These are phyloP conservation scores for Populus deltoides DNA, from an alignment of 345 rosid species.

Conservation along the genomic window DNA sequence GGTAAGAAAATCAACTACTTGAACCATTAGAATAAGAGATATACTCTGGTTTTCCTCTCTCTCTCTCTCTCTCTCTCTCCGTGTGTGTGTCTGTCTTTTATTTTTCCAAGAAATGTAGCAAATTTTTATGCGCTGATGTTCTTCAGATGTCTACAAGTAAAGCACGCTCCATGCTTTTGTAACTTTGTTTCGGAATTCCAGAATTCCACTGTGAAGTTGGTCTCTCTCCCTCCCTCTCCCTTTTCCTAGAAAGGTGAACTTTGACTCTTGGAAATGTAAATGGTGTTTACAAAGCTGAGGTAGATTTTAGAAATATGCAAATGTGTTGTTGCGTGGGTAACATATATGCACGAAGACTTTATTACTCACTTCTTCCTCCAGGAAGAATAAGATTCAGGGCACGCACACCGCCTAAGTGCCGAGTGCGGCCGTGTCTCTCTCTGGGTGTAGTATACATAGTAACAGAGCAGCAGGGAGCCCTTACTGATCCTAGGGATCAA, in stretches of 20 bases:
- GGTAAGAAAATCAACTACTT: slow-evolving; percentile 38
- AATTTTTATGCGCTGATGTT: slow-evolving; percentile 1
- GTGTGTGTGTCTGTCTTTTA: not conserved
- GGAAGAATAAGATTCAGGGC: not conserved
- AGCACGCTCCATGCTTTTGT: not conserved
- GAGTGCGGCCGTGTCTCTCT: not conserved
- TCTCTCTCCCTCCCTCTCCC: not conserved
- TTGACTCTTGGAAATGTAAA: not conserved
- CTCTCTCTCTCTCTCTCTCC: not conserved
- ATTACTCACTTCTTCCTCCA: not conserved
- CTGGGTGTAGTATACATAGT: not conserved
- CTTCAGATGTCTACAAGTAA: not conserved
- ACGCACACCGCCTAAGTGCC: not conserved
- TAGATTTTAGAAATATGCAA: not conserved
- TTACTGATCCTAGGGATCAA: not conserved
- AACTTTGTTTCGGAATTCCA: not conserved
- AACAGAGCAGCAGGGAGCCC: not conserved
- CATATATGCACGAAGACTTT: not conserved
- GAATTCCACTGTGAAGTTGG: not conserved
- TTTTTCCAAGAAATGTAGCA: not conserved
- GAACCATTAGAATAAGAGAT: not conserved
- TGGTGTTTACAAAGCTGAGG: not conserved
- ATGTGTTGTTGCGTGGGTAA: not conserved
- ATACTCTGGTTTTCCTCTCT: not conserved
- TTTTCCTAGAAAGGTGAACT: not conserved